Evolutionary conservation across 176 grass and related monocot genomes (phyloP), one percentile per base, ranked within the genome.

Genomic region (Aegilops speltoides): DNA sequence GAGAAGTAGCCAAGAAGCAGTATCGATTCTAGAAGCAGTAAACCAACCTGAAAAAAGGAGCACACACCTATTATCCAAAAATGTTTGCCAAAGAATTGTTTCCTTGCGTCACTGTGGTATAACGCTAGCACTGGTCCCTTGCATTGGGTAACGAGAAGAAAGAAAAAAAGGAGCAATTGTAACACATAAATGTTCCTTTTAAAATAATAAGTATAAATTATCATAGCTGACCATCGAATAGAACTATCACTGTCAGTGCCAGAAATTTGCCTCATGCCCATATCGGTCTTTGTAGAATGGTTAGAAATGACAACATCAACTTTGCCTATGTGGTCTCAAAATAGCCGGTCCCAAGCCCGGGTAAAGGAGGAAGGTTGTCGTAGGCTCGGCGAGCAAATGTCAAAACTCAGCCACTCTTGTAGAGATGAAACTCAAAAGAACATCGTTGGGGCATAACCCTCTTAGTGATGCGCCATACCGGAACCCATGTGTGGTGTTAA

Each of bases 1-100:
- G 97, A 91, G 80, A 99, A 99, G 79, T 96, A 99, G 37, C 97
- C 92, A 85, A 99, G 87, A 67, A 99, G 97, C 43, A 96, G 91
- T 37, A 99, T 25, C 12, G 94, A 94, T 88, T 99, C 97, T 80
- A 99, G 90, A 52, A 99, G 92, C 28, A 99, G 89, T 67, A 96
- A 82, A 73, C 97, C 97, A 59, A 99, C 89, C 97, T 99, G 85
- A 86, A 73, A 40, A 79, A 78, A 52, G 80, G 40, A 31, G 29
- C 36, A 73, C 20, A 78, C 33, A 73, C 33, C 29, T 83, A 80
- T 59, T 40, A 38, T 10, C 32, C 33, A 1, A 69, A 72, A 57
- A 38, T 59, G 32, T 59, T 71, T 72, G 48, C 48, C 31, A 28
- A 72, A 17, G 54, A 82, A 14, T 36, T 37, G 16, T 57, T 2